Evolutionary conservation across 257 asterid species (phyloP).

Genomic region (Scutellaria barbata): DNA sequence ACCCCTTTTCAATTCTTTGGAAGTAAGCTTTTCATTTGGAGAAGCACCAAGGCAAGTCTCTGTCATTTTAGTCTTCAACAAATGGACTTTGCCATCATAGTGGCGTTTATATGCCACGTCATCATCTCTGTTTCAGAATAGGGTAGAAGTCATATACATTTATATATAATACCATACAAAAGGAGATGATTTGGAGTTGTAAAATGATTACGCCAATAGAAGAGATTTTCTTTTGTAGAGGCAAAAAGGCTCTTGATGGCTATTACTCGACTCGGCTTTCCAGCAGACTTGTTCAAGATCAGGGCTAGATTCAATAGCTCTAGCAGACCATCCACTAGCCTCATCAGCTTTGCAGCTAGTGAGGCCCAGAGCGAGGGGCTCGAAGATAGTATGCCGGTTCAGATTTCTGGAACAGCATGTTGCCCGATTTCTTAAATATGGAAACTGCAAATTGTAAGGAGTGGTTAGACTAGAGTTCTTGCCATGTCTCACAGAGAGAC

Average conservation of each 20-base stretch:
- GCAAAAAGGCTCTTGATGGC: conserved; percentile 57
- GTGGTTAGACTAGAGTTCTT: conserved; percentile 29
- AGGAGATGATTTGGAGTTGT: conserved; percentile 32
- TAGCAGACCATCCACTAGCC: conserved; percentile 71
- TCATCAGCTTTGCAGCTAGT: conserved; percentile 64
- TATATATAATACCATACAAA: not conserved
- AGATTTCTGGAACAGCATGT: conserved; percentile 30
- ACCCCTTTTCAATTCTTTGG: conserved; percentile 63
- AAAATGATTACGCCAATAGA: conserved; percentile 52
- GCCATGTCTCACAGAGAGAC: not conserved
- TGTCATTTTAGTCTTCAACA: conserved; percentile 49
- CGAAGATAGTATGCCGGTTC: conserved; percentile 19
- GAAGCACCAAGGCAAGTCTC: conserved; percentile 77
- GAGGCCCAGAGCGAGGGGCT: conserved; percentile 51
- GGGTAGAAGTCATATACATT: conserved; percentile 5
- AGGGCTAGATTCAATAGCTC: conserved; percentile 40
- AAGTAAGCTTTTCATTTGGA: conserved; percentile 59
- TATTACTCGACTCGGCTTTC: conserved; percentile 49
- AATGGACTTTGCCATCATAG: conserved; percentile 53
- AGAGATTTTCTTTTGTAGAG: conserved; percentile 62
- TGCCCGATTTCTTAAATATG: conserved; percentile 42
- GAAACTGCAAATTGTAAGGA: conserved; percentile 58
- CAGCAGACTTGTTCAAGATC: conserved; percentile 79
- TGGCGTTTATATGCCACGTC: conserved; percentile 33
- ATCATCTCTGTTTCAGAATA: conserved; percentile 55